Evolutionary conservation across 2,329 filamentous ascomycete genomes (phyloP), one percentile per base, ranked within the genome.

Genomic region (Xylaria arbuscula): DNA sequence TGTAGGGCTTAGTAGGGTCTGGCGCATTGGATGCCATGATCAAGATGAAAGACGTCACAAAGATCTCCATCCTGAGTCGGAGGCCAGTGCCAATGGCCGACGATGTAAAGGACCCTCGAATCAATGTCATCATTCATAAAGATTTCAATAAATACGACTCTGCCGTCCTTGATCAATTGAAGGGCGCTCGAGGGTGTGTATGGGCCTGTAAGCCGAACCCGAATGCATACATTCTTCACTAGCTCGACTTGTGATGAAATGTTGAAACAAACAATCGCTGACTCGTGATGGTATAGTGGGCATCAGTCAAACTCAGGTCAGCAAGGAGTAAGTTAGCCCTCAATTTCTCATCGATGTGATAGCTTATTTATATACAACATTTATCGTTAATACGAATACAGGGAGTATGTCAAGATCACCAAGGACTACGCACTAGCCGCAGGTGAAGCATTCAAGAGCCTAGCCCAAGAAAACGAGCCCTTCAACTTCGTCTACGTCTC

Each of bases 401-500:
- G 84, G 13, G 86, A 92, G 57, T 93, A 93, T 75, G 80, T 88
- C 53, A 85, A 85, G 59, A 92, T 94, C 75, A 93, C 91, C 0
- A 84, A 88, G 67, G 86, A 89, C 75, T 93, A 89, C 76, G 79
- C 91, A 1, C 76, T 93, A 1, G 86, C 84, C 2, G 90, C 90
- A 48, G 68, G 71, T 3, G 24, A 73, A 24, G 74, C 74, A 3
- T 76, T 77, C 60, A 68, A 73, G 48, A 56, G 90, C 13, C 80
- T 84, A 2, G 66, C 75, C 0, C 72, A 76, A 2, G 79, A 80
- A 36, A 68, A 67, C 28, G 75, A 83, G 48, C 86, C 88, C 0
- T 90, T 93, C 78, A 88, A 87, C 60, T 94, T 93, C 77, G 83
- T 93, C 70, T 91, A 89, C 75, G 86, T 94, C 36, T 93, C 91